Conservation (phyloP, 2,329 filamentous ascomycete species). For the Aspergillus awamori region DNA sequence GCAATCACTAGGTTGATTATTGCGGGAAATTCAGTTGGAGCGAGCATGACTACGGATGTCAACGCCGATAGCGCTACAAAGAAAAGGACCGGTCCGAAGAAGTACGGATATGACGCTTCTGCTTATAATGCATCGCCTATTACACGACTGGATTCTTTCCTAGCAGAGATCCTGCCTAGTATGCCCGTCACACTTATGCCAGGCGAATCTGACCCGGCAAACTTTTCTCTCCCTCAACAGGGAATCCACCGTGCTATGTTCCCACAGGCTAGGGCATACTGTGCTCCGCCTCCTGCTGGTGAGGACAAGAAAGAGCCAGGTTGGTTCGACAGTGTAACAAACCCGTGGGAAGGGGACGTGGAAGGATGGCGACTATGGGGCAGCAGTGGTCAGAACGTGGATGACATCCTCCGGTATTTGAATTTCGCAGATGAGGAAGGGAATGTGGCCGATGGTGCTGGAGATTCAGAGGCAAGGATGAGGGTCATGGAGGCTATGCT, state of each 20-base stretch:
- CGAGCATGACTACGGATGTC: constrained; percentile 41
- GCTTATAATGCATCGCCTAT: constrained; percentile 86
- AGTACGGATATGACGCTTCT: constrained; percentile 91
- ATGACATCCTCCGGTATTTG: constrained; percentile 92
- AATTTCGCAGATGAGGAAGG: constrained; percentile 48
- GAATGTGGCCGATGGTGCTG: constrained; percentile 27
- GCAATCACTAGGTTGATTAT: constrained; percentile 84
- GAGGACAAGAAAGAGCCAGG: constrained; percentile 54
- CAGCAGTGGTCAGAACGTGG: constrained; percentile 87
- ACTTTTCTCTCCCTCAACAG: constrained; percentile 87
- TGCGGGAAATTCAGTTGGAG: constrained; percentile 80
- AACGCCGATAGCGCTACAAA: constrained; percentile 24
- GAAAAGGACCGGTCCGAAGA: constrained; percentile 64
- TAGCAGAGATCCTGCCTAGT: constrained; percentile 77
- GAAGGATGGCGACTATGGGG: constrained; percentile 88
- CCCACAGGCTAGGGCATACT: constrained; percentile 71
- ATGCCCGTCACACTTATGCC: constrained; percentile 89
- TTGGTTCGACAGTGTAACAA: constrained; percentile 88
- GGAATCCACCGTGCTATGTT: constrained; percentile 93
- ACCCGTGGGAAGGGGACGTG: constrained; percentile 88
- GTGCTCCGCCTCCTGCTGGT: constrained; percentile 38
- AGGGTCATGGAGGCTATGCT: constrained; percentile 95
- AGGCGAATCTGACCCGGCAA: constrained; percentile 82
- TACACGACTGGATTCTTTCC: constrained; percentile 79
- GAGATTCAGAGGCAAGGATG: constrained; percentile 68